Evolutionary conservation across 768 basidiomycete genomes (phyloP).

Genomic region (Leccinum disarticulatum): DNA sequence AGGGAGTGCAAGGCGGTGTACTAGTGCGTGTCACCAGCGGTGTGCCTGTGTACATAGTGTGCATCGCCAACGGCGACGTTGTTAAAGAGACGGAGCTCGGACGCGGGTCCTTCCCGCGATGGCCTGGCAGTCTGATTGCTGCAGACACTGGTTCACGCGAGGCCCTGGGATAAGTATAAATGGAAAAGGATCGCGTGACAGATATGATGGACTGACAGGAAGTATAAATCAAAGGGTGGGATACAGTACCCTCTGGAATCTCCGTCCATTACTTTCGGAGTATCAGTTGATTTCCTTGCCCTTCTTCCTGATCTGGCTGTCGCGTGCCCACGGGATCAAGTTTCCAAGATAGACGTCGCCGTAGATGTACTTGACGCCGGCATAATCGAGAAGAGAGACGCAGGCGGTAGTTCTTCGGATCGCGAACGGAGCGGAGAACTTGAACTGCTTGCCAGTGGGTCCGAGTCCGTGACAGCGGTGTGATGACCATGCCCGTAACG

Average conservation of each 20-base stretch:
- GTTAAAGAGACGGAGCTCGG: constrained; percentile 94
- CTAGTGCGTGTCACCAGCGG: too few species aligned
- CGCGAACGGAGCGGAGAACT: constrained; percentile 30
- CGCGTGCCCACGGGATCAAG: constrained; percentile 53
- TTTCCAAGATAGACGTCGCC: constrained; percentile 67
- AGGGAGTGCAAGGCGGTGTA: too few species aligned
- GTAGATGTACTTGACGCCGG: constrained; percentile 73
- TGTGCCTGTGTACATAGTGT: too few species aligned
- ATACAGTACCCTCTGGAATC: constrained; percentile 50
- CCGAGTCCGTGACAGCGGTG: too few species aligned
- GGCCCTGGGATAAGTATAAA: too few species aligned
- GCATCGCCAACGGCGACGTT: constrained; percentile 67
- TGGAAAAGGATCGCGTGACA: too few species aligned
- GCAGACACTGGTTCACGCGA: constrained; percentile 49
- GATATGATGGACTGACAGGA: too few species aligned
- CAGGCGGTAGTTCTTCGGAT: constrained; percentile 55
- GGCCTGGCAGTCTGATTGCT: constrained; percentile 70
- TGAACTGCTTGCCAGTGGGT: background rate
- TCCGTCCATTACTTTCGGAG: too few species aligned
- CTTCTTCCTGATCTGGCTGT: constrained; percentile 56
- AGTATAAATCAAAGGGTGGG: too few species aligned
- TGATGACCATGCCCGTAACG: too few species aligned
- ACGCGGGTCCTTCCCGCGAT: constrained; percentile 86
- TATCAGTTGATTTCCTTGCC: constrained; percentile 21
- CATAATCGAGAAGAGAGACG: constrained; percentile 53